Percentiles rank a stretch among this genome's conserved stretches.
Conservation (phyloP, 371 early-diverging fungal genomes). For the Rhizopus arrhizus region DNA sequence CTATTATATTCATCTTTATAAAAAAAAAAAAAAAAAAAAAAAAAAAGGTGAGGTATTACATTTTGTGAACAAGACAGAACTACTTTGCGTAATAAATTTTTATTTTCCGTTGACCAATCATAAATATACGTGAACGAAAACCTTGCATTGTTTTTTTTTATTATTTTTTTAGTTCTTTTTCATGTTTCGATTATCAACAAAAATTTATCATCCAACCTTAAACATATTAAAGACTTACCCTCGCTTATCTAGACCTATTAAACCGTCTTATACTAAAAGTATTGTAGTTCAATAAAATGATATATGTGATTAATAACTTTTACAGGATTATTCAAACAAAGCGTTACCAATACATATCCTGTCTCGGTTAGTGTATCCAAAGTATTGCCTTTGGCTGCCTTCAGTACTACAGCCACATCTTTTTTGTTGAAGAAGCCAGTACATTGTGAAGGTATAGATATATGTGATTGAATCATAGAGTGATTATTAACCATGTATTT, state of each 20-base stretch:
- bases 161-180: neutral
- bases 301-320: neutral
- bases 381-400: constrained; percentile 20
- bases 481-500: neutral
- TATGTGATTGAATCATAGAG: neutral
- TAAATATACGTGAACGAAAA: no score
- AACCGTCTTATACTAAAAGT: neutral
- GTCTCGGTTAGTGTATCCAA: constrained; percentile 21
- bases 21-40: no score
- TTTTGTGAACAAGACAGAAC: no score
- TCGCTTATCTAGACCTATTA: neutral
- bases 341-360: neutral
- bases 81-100: no score
- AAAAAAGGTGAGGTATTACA: no score
- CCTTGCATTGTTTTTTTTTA: neutral
- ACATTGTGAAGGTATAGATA: constrained; percentile 34
- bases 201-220: neutral
- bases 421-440: constrained; percentile 28
- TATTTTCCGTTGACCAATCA: no score
- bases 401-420: constrained; percentile 14
- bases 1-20: no score
- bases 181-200: constrained; percentile 1
- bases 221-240: neutral
- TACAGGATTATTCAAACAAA: neutral
- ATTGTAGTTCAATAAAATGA: neutral